Percentiles rank a stretch among this genome's conserved stretches.
Evolutionary conservation across 257 asterid genomes (phyloP).

Genomic region (Thymus mandschuricus): DNA sequence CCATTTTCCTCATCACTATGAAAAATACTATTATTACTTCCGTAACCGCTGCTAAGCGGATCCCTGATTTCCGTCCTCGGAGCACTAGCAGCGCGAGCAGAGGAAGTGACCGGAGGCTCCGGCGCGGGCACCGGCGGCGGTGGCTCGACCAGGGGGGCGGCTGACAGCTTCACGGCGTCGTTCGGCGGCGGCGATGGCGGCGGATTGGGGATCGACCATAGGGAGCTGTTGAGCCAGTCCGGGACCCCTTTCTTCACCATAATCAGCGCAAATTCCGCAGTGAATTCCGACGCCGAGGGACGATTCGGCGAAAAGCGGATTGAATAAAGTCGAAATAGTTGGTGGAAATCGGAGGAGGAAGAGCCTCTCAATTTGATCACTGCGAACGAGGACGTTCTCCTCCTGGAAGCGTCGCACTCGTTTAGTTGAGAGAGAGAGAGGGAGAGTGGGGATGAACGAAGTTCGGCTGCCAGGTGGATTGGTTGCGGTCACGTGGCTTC

Average conservation of each 20-base stretch:
- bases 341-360: not conserved
- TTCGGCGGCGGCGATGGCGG: slow-evolving; percentile 35
- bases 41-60: slow-evolving; percentile 52
- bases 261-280: not conserved
- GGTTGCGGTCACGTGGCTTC: slow-evolving; percentile 34
- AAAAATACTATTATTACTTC: slow-evolving; percentile 37
- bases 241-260: slow-evolving; percentile 68
- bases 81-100: slow-evolving; percentile 23
- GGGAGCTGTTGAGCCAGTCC: slow-evolving; percentile 84
- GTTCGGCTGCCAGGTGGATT: slow-evolving; percentile 33
- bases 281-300: slow-evolving; percentile 6
- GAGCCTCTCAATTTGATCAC: slow-evolving; percentile 6
- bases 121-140: slow-evolving; percentile 41
- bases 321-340: not conserved
- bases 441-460: slow-evolving; percentile 19
- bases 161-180: slow-evolving; percentile 34
- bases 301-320: not conserved
- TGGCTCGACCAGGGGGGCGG: slow-evolving; percentile 42
- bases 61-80: slow-evolving; percentile 57
- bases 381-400: slow-evolving; percentile 19
- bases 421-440: slow-evolving; percentile 13
- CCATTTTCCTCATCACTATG: slow-evolving; percentile 60
- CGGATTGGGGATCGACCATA: slow-evolving; percentile 63
- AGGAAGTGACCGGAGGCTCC: slow-evolving; percentile 38
- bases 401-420: slow-evolving; percentile 14